These are phyloP conservation scores for Mycena amicta DNA, from an alignment of 768 basidiomycete genomes.

Conservation along the genomic window DNA sequence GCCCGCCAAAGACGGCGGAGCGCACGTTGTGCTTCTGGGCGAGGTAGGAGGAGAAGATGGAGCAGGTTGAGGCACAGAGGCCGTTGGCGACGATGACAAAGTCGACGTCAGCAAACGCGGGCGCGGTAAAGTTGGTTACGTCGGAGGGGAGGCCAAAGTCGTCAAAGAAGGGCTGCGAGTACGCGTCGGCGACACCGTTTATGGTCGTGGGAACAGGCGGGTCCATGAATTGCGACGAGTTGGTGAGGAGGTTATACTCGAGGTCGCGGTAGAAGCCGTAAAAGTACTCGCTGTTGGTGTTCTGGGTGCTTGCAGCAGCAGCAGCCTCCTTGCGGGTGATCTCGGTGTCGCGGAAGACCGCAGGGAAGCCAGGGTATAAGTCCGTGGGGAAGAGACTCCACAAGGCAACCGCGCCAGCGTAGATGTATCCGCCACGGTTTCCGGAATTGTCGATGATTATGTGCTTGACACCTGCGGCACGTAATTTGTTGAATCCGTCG, in stretches of 20 bases:
- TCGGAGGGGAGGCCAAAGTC: slow-evolving; percentile 18
- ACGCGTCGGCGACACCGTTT: slow-evolving; percentile 20
- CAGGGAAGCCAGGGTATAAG: slow-evolving; percentile 9
- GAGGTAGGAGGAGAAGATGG: slow-evolving; percentile 14
- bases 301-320: slow-evolving; percentile 1
- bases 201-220: slow-evolving; percentile 16
- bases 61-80: slow-evolving; percentile 19
- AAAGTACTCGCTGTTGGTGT: background rate
- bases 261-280: slow-evolving; percentile 9
- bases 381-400: slow-evolving; percentile 8
- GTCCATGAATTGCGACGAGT: slow-evolving; percentile 18
- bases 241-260: slow-evolving; percentile 13
- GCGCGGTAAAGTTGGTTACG: slow-evolving; percentile 13
- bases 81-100: slow-evolving; percentile 14
- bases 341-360: slow-evolving; percentile 1
- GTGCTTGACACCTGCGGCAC: slow-evolving; percentile 8
- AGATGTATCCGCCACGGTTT: slow-evolving; percentile 13
- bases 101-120: slow-evolving; percentile 3
- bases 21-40: slow-evolving; percentile 14
- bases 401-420: slow-evolving; percentile 6
- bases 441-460: slow-evolving; percentile 11
- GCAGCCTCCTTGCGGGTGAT: slow-evolving; percentile 1
- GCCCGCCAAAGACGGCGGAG: slow-evolving; percentile 20
- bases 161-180: slow-evolving; percentile 20
- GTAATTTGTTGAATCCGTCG: slow-evolving; percentile 2